Base-by-base conservation (phyloP, 495 filamentous ascomycete species). In the Pseudotulostoma volvatum region DNA sequence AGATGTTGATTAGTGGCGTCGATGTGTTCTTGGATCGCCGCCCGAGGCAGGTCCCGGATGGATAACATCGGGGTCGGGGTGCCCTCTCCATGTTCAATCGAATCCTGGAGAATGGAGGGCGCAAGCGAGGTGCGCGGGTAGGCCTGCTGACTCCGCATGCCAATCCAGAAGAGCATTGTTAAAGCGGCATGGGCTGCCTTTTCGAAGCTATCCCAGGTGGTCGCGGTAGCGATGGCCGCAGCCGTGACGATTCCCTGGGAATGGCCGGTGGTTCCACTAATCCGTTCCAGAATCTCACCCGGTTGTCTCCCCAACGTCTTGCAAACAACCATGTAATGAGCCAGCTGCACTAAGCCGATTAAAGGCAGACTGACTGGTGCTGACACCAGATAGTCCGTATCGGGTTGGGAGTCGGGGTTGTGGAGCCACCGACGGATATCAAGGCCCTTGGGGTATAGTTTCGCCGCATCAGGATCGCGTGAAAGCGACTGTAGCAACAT, bases 121-220 rank as follows among this genome's bases (percentile, higher is more conserved):
- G 86, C 79, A 38, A 99, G 67, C 1, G 92, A 95, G 1, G 92
- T 96, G 37, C 77, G 76, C 33, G 92, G 92, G 51, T 93, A 99
- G 1, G 85, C 86, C 55, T 99, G 92, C 53, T 99, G 92, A 55
- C 88, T 94, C 46, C 92, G 82, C n/a, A 87, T 74, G 45, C 92
- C 92, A 46, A 99, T 96, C 92, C 90, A 99, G 66, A 99, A 99
- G n/a, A 99, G 79, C 42, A 92, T 80, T 4, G 79, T 92, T 40
- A 99, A 63, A 1, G 87, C 80, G 50, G 81, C 71, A 37, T 70
- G 79, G 23, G 84, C 68, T 21, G 78, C 70, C 48, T 80, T 73
- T 28, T 81, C 72, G 49, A 92, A 96, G 1, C 79, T 81, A 42
- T 92, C 82, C 92, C 92, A 96, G 33, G 73, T 77, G 44, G 81